Base-by-base conservation (phyloP, 805 yeast genomes). In the Jamesozyma gamospora region DNA sequence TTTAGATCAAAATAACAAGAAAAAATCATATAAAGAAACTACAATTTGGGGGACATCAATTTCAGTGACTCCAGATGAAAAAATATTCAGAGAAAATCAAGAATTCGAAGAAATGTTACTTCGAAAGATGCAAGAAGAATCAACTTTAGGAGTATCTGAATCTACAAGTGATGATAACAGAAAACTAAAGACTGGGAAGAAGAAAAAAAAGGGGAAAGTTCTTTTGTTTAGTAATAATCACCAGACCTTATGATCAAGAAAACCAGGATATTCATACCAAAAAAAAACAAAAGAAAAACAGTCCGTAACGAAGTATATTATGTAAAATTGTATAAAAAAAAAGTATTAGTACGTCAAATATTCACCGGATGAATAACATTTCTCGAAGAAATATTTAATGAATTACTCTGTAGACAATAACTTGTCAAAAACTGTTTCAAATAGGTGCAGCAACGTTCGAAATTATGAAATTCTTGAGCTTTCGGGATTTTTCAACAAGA, bases 41-140 rank as follows among this genome's bases (percentile, higher is more conserved):
- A 79, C 92, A 0, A 76, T 83, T 3, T 83, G 94, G 94, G 94
- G 94, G 0, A 82, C 92, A 0, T 56, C 60, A 26, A 59, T 58
- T 11, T 63, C 45, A 7, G 48, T 53, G 8, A 45, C 42, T n/a
- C 47, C 48, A 21, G 61, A 59, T 24, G 65, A 65, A 24, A 56
- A 57, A 14, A 62, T 61, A 3, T 56, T 56, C 1, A 67, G 62
- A 8, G 72, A 69, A 41, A 72, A 66, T 30, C 65, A 67, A 52
- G 78, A 72, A 32, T 52, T 62, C 36, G 69, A 66, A 41, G 72
- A 73, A 42, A 64, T 74, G 70, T 65, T 79, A 17, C 59, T 72
- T 19, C 66, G 66, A 47, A 78, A 77, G 3, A 69, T 66, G 48
- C 72, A 69, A 43, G 31, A 31, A 11, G 42, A 39, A 4, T n/a